phyloP scores from a whole-genome alignment of 495 filamentous ascomycete species.

The Penicillium cinerascens region DNA sequence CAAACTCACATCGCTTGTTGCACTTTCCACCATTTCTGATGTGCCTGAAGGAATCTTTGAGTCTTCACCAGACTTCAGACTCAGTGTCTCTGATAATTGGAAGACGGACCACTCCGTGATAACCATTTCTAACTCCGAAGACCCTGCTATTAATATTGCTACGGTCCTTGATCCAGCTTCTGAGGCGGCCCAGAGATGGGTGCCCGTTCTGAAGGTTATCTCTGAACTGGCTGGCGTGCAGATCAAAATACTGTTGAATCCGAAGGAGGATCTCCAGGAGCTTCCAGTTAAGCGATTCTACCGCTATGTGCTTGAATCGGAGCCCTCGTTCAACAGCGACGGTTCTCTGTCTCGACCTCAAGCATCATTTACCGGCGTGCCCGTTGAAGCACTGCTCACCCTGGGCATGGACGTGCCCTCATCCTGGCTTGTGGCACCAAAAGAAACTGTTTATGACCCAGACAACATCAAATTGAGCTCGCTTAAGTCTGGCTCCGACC shows the following conservation, averaged over 20 bases:
- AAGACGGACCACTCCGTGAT: constrained; percentile 71
- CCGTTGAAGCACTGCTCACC: constrained; percentile 82
- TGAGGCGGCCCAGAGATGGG: constrained; percentile 82
- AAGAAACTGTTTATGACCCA: constrained; percentile 85
- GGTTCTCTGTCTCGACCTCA: constrained; percentile 60
- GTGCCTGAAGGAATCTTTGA: constrained; percentile 89
- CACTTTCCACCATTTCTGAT: constrained; percentile 77
- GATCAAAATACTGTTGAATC: constrained; percentile 82
- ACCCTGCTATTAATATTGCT: constrained; percentile 75
- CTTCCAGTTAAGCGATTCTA: constrained; percentile 95
- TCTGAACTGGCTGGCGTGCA: constrained; percentile 83
- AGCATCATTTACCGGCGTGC: constrained; percentile 77
- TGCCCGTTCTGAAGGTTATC: constrained; percentile 83
- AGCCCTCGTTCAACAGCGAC: constrained; percentile 70
- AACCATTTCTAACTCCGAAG: constrained; percentile 64
- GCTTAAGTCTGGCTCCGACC: constrained; percentile 61
- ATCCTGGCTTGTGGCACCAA: constrained; percentile 91
- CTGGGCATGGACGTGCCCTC: constrained; percentile 91
- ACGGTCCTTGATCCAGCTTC: constrained; percentile 84
- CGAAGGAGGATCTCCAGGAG: constrained; percentile 68
- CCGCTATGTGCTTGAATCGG: constrained; percentile 79
- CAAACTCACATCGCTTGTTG: constrained; percentile 76
- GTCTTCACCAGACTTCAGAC: constrained; percentile 62
- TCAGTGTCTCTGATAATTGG: constrained; percentile 66
- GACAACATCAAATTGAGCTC: constrained; percentile 94